Evolutionary conservation across 1,284 basidiomycete species (phyloP).

Genomic region (Heterobasidion parviporum): DNA sequence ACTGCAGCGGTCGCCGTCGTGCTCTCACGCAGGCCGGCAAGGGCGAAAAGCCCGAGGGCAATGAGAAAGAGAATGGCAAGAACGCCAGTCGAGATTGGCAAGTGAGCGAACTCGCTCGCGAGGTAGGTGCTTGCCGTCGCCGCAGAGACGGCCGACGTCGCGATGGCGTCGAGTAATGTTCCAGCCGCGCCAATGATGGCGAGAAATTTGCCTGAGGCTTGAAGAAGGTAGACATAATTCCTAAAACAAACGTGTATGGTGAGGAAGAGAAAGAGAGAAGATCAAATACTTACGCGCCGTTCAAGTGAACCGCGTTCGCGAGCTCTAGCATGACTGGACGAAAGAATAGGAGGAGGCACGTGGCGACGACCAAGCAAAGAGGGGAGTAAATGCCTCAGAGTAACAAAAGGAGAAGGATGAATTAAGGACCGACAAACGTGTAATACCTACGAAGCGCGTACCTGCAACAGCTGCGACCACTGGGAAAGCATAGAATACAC

Average conservation of each 20-base stretch:
- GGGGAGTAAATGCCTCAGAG: conserved; percentile 42
- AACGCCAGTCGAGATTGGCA: conserved; percentile 45
- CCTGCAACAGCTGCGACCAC: conserved; percentile 50
- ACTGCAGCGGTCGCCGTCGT: conserved; percentile 48
- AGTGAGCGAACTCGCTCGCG: conserved; percentile 42
- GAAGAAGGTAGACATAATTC: conserved; percentile 25
- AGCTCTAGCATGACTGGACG: conserved; percentile 66
- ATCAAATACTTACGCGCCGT: conserved; percentile 40
- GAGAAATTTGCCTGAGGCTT: conserved; percentile 51
- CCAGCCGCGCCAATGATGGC: conserved; percentile 55
- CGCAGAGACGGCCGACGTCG: conserved; percentile 61
- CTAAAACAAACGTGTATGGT: conserved; percentile 19
- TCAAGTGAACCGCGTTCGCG: conserved; percentile 54
- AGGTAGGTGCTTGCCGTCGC: conserved; percentile 62
- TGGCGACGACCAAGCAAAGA: conserved; percentile 53
- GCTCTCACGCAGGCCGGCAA: conserved; percentile 55
- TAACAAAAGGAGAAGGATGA: neutral
- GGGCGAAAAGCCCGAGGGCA: conserved; percentile 44
- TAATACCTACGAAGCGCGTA: conserved; percentile 28
- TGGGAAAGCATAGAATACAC: conserved; percentile 66
- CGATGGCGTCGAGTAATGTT: conserved; percentile 56
- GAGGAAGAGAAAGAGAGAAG: neutral
- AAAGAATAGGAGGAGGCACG: conserved; percentile 55
- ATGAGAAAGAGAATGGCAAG: conserved; percentile 42
- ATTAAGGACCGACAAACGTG: neutral